These are phyloP conservation scores for Coelastrella sp. DNA, from an alignment of 139 green algal species.

Conservation along the genomic window DNA sequence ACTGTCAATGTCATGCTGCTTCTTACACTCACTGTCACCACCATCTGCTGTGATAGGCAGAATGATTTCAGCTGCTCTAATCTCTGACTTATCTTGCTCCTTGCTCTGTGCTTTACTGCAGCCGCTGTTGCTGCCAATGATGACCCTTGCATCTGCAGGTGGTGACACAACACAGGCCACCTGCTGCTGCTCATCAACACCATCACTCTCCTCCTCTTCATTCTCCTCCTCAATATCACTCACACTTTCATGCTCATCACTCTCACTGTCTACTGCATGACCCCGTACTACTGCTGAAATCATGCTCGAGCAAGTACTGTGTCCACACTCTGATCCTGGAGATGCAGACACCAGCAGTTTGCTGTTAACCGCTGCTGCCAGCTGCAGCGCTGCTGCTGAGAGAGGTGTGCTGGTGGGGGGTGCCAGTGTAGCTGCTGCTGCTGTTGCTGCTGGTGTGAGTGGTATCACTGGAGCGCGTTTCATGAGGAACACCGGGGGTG, in stretches of 20 bases:
- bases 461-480: slow-evolving; percentile 17
- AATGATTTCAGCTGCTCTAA: neutral
- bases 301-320: neutral
- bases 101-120: neutral
- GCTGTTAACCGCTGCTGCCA: neutral
- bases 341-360: neutral
- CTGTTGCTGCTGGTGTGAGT: neutral
- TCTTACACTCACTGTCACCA: neutral
- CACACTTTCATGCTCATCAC: neutral
- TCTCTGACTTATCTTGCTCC: neutral
- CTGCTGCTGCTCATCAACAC: neutral
- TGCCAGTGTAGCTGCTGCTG: neutral
- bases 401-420: neutral
- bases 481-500: slow-evolving; percentile 50
- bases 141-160: slow-evolving; percentile 4
- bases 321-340: neutral
- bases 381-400: neutral
- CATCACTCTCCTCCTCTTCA: neutral
- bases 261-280: neutral
- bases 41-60: neutral
- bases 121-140: slow-evolving; percentile 20
- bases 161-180: neutral
- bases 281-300: neutral
- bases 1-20: neutral
- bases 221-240: neutral